Base-by-base conservation (phyloP, 768 basidiomycete genomes). In the Amanita fuliginea region DNA sequence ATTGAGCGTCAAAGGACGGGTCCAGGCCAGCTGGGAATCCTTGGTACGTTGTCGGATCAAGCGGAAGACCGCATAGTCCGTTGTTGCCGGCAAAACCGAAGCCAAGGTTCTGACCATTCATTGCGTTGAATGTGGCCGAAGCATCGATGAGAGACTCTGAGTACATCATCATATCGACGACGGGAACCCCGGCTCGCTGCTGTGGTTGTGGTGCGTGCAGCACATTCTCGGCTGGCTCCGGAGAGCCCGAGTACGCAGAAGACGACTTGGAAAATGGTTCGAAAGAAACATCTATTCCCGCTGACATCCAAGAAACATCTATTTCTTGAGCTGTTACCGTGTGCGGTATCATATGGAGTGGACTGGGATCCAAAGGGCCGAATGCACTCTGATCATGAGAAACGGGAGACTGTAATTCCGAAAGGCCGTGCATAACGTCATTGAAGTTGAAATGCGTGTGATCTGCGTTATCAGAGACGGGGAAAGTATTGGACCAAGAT, bases 161-260 rank as follows among this genome's bases (percentile, higher is more conserved):
- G 33, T 34, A 46, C 44, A 46, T 46, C 44, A 46, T 13, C 44
- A 46, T 46, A n/a, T 46, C 32, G 32, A 18, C 18, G 14, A 18
- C 18, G 10, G n/a, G 51, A 26, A 8, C 4, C 22, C 34, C 30
- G 6, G 34, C 19, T 3, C 18, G 18, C 13, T 37, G 46, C 6
- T 56, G 57, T 0, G 60, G 62, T 32, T 59, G 59, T 1, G 61
- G 61, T 2, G 62, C 62, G 48, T 59, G 59, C n/a, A 58, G 46
- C 21, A 58, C 28, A 10, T 44, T 32, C 3, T 58, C 57, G n/a
- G 60, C 42, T 19, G 53, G 64, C 0, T 64, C 58, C 0, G 72
- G 70, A 0, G 73, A 75, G 1, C 69, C 68, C 0, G 70, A 67
- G 55, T 74, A 75, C 4, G 64, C 59, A 1, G 74, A 70, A 0